Percentiles rank a stretch among this genome's conserved stretches.
Evolutionary conservation across 2,329 filamentous ascomycete genomes (phyloP).

Genomic region (Cercospora citrullina): DNA sequence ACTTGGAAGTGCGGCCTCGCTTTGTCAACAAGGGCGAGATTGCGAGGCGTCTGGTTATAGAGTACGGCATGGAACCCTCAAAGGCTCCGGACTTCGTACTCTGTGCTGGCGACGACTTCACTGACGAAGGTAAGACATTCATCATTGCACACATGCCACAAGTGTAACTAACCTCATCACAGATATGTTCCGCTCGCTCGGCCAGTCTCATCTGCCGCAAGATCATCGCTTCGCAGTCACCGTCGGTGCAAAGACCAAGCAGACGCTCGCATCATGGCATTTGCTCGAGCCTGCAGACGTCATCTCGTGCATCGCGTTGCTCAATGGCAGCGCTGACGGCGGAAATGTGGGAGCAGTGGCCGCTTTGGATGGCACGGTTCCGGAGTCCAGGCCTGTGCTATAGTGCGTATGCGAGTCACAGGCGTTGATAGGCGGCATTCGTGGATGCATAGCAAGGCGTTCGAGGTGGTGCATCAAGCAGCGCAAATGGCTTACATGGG

Average conservation of each 20-base stretch:
- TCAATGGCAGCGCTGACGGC: slow-evolving; percentile 37
- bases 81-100: slow-evolving; percentile 79
- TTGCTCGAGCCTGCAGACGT: slow-evolving; percentile 86
- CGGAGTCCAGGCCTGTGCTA: slow-evolving; percentile 24
- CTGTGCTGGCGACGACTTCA: slow-evolving; percentile 93
- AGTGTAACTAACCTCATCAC: slow-evolving; percentile 26
- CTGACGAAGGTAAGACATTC: slow-evolving; percentile 75
- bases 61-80: slow-evolving; percentile 61
- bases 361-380: slow-evolving; percentile 33
- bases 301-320: slow-evolving; percentile 51
- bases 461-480: not conserved
- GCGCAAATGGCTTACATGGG: not conserved
- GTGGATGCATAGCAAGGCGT: slow-evolving; percentile 8
- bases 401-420: not conserved
- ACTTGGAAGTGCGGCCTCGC: slow-evolving; percentile 91
- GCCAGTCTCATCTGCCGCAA: slow-evolving; percentile 56
- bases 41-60: slow-evolving; percentile 74
- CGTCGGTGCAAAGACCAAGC: slow-evolving; percentile 87
- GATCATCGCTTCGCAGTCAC: slow-evolving; percentile 85
- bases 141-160: slow-evolving; percentile 16
- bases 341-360: slow-evolving; percentile 35
- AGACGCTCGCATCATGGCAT: slow-evolving; percentile 88
- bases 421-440: not conserved
- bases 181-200: slow-evolving; percentile 82
- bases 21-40: slow-evolving; percentile 99